Conservation (phyloP, 176 grass and related monocot genomes). For the barley (Hordeum vulgare) region MorexV3_pseudomolecules_assembly NC_058522.1:576985381-576985880, state of each 20-base stretch:
- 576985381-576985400: not conserved
- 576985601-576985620: not conserved
- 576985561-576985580: not conserved
- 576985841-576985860: not conserved
- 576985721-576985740: constrained; percentile 20
- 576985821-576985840: not conserved
- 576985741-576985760: not conserved
- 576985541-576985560: not conserved
- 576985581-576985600: not conserved
- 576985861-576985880: constrained; percentile 24
- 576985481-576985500: not conserved
- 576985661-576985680: constrained; percentile 17
- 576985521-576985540: not conserved
- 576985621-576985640: not conserved
- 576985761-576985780: constrained; percentile 35
- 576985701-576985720: constrained; percentile 7
- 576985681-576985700: constrained; percentile 24
- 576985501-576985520: not conserved
- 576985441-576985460: not conserved
- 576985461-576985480: not conserved
- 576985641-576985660: not conserved
- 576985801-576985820: constrained; percentile 27
- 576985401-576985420: constrained; percentile 9
- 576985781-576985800: not conserved
- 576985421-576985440: not conserved